Conservation (phyloP, 495 filamentous ascomycete species). For the Filosporella fistucella region DNA sequence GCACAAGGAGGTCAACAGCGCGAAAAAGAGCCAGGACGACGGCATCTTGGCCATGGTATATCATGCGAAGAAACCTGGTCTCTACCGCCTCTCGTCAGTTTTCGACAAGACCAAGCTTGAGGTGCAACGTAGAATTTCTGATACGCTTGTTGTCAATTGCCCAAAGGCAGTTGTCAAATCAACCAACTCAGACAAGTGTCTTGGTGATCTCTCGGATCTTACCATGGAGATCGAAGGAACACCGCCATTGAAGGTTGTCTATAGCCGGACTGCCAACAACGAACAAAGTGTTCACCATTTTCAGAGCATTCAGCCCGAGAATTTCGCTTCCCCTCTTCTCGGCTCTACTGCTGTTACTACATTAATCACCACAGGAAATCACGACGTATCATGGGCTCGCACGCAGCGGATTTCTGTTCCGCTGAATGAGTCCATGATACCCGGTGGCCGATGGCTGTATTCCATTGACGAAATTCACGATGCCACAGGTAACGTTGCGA, state of each 20-base stretch:
- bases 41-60: slow-evolving; percentile 55
- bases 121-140: slow-evolving; percentile 68
- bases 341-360: slow-evolving; percentile 48
- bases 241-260: slow-evolving; percentile 87
- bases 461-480: slow-evolving; percentile 88
- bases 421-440: slow-evolving; percentile 80
- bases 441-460: slow-evolving; percentile 79
- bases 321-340: slow-evolving; percentile 70
- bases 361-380: slow-evolving; percentile 48
- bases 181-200: slow-evolving; percentile 59
- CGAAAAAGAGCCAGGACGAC: slow-evolving; percentile 41
- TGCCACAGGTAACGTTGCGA: slow-evolving; percentile 80
- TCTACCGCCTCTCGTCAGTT: slow-evolving; percentile 79
- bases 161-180: slow-evolving; percentile 70
- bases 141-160: slow-evolving; percentile 78
- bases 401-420: slow-evolving; percentile 69
- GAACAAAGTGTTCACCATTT: slow-evolving; percentile 71
- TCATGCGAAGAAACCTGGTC: slow-evolving; percentile 72
- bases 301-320: slow-evolving; percentile 88
- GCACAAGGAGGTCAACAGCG: slow-evolving; percentile 66
- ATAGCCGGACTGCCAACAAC: slow-evolving; percentile 78
- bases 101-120: slow-evolving; percentile 91
- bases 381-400: slow-evolving; percentile 76
- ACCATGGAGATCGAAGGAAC: slow-evolving; percentile 79
- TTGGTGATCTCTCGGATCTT: slow-evolving; percentile 81